Conservation (phyloP, 805 yeast species). For the Kuraishia molischiana region DNA sequence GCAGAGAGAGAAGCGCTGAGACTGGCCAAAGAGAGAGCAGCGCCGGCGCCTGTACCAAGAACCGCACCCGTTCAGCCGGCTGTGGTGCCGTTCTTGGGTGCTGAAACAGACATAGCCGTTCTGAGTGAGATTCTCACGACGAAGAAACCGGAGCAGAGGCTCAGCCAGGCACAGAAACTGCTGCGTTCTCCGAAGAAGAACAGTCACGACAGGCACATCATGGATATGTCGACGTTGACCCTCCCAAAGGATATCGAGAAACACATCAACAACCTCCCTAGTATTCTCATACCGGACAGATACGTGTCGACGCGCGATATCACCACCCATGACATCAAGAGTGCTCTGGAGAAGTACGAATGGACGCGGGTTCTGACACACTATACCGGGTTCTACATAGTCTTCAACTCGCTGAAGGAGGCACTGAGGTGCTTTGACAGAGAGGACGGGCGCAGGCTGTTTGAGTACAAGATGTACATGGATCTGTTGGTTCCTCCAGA, state of each 20-base stretch:
- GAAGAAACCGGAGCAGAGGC: background rate
- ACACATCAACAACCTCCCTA: constrained; percentile 48
- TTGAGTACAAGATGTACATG: constrained; percentile 44
- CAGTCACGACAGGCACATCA: constrained; percentile 21
- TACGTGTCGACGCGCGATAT: constrained; percentile 38
- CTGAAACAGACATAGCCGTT: constrained; percentile 1
- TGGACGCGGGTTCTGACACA: constrained; percentile 63
- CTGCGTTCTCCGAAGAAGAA: constrained; percentile 8
- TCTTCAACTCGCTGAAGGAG: constrained; percentile 51
- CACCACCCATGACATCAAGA: constrained; percentile 47
- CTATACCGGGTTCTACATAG: constrained; percentile 56
- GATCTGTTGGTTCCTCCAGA: constrained; percentile 44
- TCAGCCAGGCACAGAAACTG: background rate
- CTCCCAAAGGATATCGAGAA: constrained; percentile 40
- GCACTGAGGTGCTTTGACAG: constrained; percentile 49
- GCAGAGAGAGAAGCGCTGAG: constrained; percentile 6
- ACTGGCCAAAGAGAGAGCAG: constrained; percentile 3
- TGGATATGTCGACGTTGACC: constrained; percentile 11
- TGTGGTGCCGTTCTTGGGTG: background rate
- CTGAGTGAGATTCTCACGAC: background rate
- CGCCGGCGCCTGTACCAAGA: background rate
- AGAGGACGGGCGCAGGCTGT: constrained; percentile 48
- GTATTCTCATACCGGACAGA: constrained; percentile 40
- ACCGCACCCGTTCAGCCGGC: background rate
- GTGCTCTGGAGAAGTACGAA: constrained; percentile 44